Base-by-base conservation (phyloP, 257 asterid species). In the Solanum ossicruentum region DNA sequence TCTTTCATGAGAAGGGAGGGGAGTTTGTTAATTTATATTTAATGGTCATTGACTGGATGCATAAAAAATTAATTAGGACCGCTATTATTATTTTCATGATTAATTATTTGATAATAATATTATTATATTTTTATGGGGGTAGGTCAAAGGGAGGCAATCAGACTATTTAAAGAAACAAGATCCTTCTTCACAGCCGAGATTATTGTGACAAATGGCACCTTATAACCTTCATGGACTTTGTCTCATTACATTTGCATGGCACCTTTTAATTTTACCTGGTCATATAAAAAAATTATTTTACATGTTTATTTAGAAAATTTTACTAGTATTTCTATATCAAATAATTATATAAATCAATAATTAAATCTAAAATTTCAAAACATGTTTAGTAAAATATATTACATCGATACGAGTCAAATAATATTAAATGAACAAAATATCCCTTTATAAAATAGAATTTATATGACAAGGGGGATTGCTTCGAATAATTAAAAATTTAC, bases 131-230 rank as follows among this genome's bases (percentile, higher is more conserved):
- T 49, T 4, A 8, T 21, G 20, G 56, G 70, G 47, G 61, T 32
- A 54, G 54, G 81, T 51, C 18, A 52, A 39, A 51, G 75, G 20
- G 15, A 47, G 7, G 39, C 28, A 43, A 8, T 51, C 49, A 28
- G 57, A 57, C 20, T 65, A 16, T 1, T 47, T 21, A 11, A 12
- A 84, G 82, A 85, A 85, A 87, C 88, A 83, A 88, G 86, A 85
- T 88, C 90, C 86, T 83, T 36, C 75, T 80, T 83, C 85, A 79
- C 75, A 55, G 90, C 83, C 85, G 85, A 66, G 28, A 83, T 79
- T 79, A 45, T 83, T 78, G 88, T 79, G 51, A 57, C 13, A 15
- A 49, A 52, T 77, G 82, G 43, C 82, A 75, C 43, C 43, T 49
- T 39, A 47, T 49, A 41, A 41, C 79, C 17, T 71, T 2, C 55